Evolutionary conservation across 768 basidiomycete species (phyloP).

Genomic region (Trichaptum fuscoviolaceum): DNA sequence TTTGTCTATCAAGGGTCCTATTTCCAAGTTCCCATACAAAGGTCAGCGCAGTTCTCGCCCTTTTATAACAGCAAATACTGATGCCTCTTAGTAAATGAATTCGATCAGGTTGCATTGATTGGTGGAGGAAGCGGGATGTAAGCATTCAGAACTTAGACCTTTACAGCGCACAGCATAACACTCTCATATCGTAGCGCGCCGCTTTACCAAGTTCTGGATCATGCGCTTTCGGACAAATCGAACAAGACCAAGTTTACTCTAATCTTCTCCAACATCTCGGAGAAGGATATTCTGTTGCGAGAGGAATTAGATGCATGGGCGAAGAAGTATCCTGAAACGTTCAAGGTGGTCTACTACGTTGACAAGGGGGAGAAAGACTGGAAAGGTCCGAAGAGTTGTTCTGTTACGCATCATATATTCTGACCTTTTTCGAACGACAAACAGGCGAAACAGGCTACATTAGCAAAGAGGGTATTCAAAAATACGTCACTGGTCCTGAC

Average conservation of each 20-base stretch:
- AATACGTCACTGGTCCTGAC: constrained; percentile 60
- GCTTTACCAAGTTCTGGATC: constrained; percentile 73
- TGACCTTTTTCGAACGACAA: background rate
- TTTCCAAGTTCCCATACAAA: constrained; percentile 83
- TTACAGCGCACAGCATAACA: constrained; percentile 8
- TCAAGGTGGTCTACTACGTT: constrained; percentile 82
- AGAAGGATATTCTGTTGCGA: constrained; percentile 84
- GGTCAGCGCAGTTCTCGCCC: constrained; percentile 32
- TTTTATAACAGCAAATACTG: constrained; percentile 4
- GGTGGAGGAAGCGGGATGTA: constrained; percentile 94
- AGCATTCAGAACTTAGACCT: constrained; percentile 20
- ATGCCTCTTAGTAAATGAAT: constrained; percentile 59
- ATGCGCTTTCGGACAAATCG: constrained; percentile 62
- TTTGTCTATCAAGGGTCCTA: constrained; percentile 86
- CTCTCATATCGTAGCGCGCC: constrained; percentile 51
- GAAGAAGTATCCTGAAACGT: constrained; percentile 59
- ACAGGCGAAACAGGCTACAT: constrained; percentile 72
- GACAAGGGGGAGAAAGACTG: constrained; percentile 71
- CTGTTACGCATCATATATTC: constrained; percentile 4
- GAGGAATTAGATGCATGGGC: constrained; percentile 69
- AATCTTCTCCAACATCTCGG: constrained; percentile 86
- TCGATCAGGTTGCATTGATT: constrained; percentile 82
- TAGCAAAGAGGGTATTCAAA: constrained; percentile 62
- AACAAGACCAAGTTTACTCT: constrained; percentile 96
- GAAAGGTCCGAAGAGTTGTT: constrained; percentile 32